Evolutionary conservation across 768 basidiomycete species (phyloP), one percentile per base, ranked within the genome.

Genomic region (Russula sp.): DNA sequence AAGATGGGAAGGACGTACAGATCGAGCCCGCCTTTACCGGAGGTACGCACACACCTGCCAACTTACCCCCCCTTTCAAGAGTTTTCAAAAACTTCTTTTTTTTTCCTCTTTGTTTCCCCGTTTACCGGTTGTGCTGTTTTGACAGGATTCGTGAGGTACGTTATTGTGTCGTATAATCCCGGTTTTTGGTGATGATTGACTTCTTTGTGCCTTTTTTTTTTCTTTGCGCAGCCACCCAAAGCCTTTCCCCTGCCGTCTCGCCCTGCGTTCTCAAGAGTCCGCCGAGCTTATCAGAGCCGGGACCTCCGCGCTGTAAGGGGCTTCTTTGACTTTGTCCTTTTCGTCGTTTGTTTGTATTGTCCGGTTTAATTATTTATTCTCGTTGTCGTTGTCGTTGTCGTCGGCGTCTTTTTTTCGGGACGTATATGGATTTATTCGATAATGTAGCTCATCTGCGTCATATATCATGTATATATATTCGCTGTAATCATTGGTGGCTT

Each of bases 11-110:
- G 11, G 61, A 63, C 10, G 50, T 63, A n/a, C 36, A 39, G 43
- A 34, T 63, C 22, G 64, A 58, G 4, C 61, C 64, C 56, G 61
- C 49, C 16, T 65, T 65, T 5, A 65, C 64, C 46, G 64, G 64
- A 58, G 64, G 64, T 65, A 58, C 29, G 63, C n/a, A n/a, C n/a
- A n/a, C n/a, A n/a, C n/a, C n/a, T n/a, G n/a, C n/a, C n/a, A n/a
- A n/a, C n/a, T n/a, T n/a, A n/a, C n/a, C n/a, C n/a, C n/a, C n/a
- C n/a, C n/a, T n/a, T n/a, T n/a, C n/a, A n/a, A n/a, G n/a, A n/a
- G n/a, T n/a, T n/a, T n/a, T n/a, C n/a, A n/a, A n/a, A n/a, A n/a
- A n/a, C n/a, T n/a, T n/a, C n/a, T n/a, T n/a, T n/a, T n/a, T n/a
- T n/a, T n/a, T n/a, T n/a, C n/a, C n/a, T n/a, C n/a, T n/a, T n/a